Evolutionary conservation across 1,284 basidiomycete species (phyloP), one percentile per base, ranked within the genome.

Genomic region (Takashimella koratensis): DNA sequence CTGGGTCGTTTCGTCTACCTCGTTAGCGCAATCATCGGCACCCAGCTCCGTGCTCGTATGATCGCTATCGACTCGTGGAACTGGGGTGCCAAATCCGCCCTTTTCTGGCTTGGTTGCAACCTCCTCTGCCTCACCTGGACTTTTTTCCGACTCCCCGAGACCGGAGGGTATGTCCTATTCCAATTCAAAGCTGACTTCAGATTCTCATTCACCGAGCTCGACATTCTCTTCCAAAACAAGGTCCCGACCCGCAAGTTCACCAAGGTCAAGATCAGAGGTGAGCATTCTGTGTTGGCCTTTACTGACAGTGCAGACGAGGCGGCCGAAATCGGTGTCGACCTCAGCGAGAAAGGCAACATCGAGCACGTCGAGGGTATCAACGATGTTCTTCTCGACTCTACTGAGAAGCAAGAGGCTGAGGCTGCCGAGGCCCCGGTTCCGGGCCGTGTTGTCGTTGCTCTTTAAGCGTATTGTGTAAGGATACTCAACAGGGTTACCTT

Each of bases 1-100:
- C 30, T 36, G 8, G 30, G 30, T 36, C 54, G 62, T 43, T 46
- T 45, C 51, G n/a, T 46, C 41, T 57, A 53, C 47, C 46, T 49
- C 11, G 43, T 57, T 41, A 41, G 22, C 44, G 54, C 36, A 12
- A 54, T 63, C 19, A 46, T 56, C 25, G 52, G 26, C 27, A 54
- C 50, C 23, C 57, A 59, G 45, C 49, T 63, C 24, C 27, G 46
- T 16, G 50, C 59, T 19, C 46, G 55, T 16, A 60, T 61, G 62
- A 48, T 61, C 27, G 48, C 66, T 56, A 68, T 73, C 1, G 60
- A 56, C 1, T 71, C 66, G 4, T 79, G 79, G 27, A 21, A 24
- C 36, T 58, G 54, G 58, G 39, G 41, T 20, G 40, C 47, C 22
- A 58, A 58, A 50, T 21, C 41, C 11, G 53, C 16, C 51, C 50